A percentile compares a stretch with the other conserved stretches of the same genome.
phyloP scores from a whole-genome alignment of 768 basidiomycete genomes.

The Xerocomus brunneocitrinus region DNA sequence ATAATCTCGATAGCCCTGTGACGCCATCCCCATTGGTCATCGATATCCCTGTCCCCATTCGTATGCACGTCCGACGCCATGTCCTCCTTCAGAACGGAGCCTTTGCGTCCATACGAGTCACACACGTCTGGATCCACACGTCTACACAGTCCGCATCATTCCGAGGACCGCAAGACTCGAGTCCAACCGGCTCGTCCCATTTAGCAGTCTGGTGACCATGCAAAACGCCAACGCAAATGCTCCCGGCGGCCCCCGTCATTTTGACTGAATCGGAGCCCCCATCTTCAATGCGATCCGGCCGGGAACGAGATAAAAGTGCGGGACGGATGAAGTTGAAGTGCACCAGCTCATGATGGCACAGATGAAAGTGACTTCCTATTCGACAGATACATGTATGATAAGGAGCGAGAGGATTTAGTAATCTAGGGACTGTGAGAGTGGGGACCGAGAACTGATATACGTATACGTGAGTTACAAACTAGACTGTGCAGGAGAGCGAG shows the following conservation, averaged over 20 bases:
- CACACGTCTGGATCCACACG: no score
- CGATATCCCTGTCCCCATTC: no score
- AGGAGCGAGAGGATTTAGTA: background rate
- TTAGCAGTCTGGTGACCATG: background rate
- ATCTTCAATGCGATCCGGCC: background rate
- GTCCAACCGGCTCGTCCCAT: background rate
- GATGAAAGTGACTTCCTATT: background rate
- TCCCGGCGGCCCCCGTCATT: background rate
- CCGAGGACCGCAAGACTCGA: background rate
- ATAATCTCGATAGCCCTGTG: no score
- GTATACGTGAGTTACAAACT: constrained; percentile 11
- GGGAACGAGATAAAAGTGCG: background rate
- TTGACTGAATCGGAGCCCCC: background rate
- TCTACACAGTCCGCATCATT: background rate
- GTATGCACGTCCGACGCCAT: no score
- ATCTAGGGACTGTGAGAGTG: constrained; percentile 9
- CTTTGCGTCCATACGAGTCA: no score
- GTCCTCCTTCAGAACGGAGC: no score
- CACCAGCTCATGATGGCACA: background rate
- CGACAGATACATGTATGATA: constrained; percentile 17
- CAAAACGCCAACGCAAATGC: background rate
- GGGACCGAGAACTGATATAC: constrained; percentile 1
- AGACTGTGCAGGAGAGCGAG: constrained; percentile 2
- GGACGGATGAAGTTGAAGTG: background rate
- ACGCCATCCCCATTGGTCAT: no score